Evolutionary conservation across 495 filamentous ascomycete species (phyloP).

Genomic region (Delitschia confertaspora): DNA sequence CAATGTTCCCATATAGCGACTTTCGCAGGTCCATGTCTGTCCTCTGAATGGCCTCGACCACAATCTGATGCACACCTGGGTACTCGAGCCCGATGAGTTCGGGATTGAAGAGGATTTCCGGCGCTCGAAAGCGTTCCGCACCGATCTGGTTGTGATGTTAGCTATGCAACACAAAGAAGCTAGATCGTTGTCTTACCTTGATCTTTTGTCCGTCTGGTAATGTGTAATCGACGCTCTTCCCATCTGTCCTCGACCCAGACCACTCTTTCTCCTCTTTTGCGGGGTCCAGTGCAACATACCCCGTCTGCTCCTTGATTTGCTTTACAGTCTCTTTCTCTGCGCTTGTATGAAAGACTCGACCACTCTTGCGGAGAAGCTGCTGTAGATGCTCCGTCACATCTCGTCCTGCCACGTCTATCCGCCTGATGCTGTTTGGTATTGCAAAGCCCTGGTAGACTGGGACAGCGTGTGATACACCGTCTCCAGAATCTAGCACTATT

Average conservation of each 20-base stretch:
- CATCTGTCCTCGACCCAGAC: slow-evolving; percentile 53
- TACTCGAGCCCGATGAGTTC: slow-evolving; percentile 96
- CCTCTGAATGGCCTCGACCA: slow-evolving; percentile 89
- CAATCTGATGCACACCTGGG: slow-evolving; percentile 93
- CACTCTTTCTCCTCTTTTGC: slow-evolving; percentile 94
- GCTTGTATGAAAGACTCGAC: slow-evolving; percentile 92
- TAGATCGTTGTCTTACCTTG: slow-evolving; percentile 63
- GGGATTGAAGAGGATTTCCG: slow-evolving; percentile 96
- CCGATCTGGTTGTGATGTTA: slow-evolving; percentile 51
- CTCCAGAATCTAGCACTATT: slow-evolving; percentile 99
- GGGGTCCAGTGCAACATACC: slow-evolving; percentile 88
- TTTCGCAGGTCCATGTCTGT: slow-evolving; percentile 98
- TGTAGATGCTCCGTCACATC: slow-evolving; percentile 97
- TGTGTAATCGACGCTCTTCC: slow-evolving; percentile 73
- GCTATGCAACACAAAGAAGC: too few relatives aligned
- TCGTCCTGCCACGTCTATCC: slow-evolving; percentile 97
- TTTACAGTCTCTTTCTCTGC: slow-evolving; percentile 97
- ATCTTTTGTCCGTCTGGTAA: slow-evolving; percentile 89
- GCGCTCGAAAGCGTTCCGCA: slow-evolving; percentile 85
- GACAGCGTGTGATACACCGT: slow-evolving; percentile 99
- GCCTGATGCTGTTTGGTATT: slow-evolving; percentile 96
- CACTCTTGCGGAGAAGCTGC: slow-evolving; percentile 79
- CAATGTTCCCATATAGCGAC: slow-evolving; percentile 88
- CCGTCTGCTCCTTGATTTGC: slow-evolving; percentile 89
- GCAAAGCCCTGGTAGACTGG: slow-evolving; percentile 99